Conservation (phyloP, 768 basidiomycete genomes). For the Lentinula raphanica region DNA sequence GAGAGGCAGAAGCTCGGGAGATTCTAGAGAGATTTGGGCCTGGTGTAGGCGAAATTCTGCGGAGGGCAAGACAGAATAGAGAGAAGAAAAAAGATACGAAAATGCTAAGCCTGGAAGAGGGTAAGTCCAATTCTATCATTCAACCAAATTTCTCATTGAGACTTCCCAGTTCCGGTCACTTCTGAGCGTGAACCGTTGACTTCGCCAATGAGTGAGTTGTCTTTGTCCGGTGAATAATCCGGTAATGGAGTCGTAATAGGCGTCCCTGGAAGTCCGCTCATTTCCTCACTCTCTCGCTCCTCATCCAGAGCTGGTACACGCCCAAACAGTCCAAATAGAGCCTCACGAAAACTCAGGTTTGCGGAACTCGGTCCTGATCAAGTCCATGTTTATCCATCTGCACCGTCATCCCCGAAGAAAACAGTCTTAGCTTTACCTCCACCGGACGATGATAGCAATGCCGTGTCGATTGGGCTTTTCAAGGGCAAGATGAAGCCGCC, state of each 20-base stretch:
- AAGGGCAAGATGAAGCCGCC: not conserved
- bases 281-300: not conserved
- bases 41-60: conserved; percentile 57
- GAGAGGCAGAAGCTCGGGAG: conserved; percentile 57
- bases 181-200: conserved; percentile 2
- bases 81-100: conserved; percentile 13
- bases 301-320: conserved; percentile 2
- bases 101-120: not conserved
- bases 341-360: conserved; percentile 62
- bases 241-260: not conserved
- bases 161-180: conserved; percentile 1
- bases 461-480: conserved; percentile 14
- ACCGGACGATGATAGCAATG: conserved; percentile 30
- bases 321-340: conserved; percentile 34
- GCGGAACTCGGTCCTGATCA: conserved; percentile 71
- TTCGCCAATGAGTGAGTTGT: not conserved
- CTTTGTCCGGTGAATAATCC: not conserved
- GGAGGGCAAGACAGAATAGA: conserved; percentile 44
- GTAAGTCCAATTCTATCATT: not conserved
- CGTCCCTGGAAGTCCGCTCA: not conserved
- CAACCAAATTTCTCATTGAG: not conserved
- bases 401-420: conserved; percentile 68
- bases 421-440: conserved; percentile 56
- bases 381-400: conserved; percentile 79
- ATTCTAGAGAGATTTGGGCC: conserved; percentile 71